phyloP scores from a whole-genome alignment of 129 eudicot genomes.

The Cynara cardunculus region DNA sequence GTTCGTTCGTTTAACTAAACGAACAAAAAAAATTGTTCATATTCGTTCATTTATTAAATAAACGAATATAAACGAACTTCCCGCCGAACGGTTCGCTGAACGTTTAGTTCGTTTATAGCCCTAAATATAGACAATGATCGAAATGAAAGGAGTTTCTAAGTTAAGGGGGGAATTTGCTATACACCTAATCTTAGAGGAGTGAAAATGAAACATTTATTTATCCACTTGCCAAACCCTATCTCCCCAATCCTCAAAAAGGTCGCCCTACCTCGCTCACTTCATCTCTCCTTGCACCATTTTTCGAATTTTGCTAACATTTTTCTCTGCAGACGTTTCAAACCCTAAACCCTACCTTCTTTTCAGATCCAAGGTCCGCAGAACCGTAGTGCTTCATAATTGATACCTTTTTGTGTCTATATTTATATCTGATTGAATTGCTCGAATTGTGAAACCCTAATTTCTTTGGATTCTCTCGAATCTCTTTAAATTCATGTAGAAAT shows the following conservation, averaged over 20 bases:
- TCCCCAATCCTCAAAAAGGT: slow-evolving; percentile 22
- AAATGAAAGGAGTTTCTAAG: neutral
- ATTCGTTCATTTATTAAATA: no score
- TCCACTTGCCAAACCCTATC: slow-evolving; percentile 35
- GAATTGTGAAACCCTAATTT: slow-evolving; percentile 15
- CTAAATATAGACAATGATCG: no score
- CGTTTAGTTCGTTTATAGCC: no score
- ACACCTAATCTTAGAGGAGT: neutral
- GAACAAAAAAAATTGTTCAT: no score
- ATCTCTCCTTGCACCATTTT: neutral
- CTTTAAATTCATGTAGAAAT: slow-evolving; percentile 29
- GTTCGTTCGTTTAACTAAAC: no score
- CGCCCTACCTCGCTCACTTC: slow-evolving; percentile 5
- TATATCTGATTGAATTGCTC: slow-evolving; percentile 17
- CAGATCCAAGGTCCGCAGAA: slow-evolving; percentile 37
- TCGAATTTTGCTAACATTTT: slow-evolving; percentile 30
- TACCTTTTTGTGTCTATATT: neutral
- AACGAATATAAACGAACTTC: no score
- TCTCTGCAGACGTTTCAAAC: slow-evolving; percentile 45
- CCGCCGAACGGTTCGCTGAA: no score
- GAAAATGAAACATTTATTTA: neutral
- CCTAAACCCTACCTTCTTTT: slow-evolving; percentile 34
- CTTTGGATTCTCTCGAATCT: slow-evolving; percentile 7
- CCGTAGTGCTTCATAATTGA: neutral
- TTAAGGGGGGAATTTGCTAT: neutral